phyloP scores from a whole-genome alignment of 148 eudicot species.

The Chenopodium album region DNA sequence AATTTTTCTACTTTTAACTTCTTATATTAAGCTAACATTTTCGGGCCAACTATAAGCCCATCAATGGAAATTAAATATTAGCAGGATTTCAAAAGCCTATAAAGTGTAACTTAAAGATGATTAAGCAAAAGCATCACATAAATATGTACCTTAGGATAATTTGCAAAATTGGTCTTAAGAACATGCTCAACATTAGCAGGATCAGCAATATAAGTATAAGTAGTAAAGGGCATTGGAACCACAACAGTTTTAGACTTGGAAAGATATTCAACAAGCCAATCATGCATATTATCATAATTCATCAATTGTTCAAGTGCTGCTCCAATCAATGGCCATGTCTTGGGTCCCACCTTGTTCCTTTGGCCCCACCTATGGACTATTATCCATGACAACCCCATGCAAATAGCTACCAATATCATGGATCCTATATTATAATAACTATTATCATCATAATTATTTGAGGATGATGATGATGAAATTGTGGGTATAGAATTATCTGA shows the following conservation, averaged over 20 bases:
- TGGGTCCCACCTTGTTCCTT: constrained; percentile 67
- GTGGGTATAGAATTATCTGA: neutral
- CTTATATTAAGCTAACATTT: too few relatives aligned
- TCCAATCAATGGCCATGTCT: constrained; percentile 88
- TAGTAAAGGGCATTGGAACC: constrained; percentile 82
- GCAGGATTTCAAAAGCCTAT: neutral
- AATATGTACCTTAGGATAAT: constrained; percentile 74
- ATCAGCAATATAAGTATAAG: constrained; percentile 87
- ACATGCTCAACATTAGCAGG: constrained; percentile 89
- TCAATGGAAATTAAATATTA: neutral
- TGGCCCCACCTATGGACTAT: constrained; percentile 71
- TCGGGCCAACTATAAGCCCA: too few relatives aligned
- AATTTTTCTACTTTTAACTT: too few relatives aligned
- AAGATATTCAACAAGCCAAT: constrained; percentile 77
- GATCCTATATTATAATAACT: constrained; percentile 20
- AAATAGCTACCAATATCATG: constrained; percentile 28
- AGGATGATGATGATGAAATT: constrained; percentile 11
- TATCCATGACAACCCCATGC: constrained; percentile 62
- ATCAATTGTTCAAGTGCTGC: constrained; percentile 69
- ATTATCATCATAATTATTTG: neutral
- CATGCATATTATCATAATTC: constrained; percentile 85
- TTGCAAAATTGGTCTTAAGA: constrained; percentile 80
- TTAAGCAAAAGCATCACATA: too few relatives aligned
- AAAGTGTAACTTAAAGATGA: neutral
- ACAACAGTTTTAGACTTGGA: constrained; percentile 55